Evolutionary conservation across 371 early-diverging fungal genomes (phyloP).

Genomic region (Mycotypha africana): DNA sequence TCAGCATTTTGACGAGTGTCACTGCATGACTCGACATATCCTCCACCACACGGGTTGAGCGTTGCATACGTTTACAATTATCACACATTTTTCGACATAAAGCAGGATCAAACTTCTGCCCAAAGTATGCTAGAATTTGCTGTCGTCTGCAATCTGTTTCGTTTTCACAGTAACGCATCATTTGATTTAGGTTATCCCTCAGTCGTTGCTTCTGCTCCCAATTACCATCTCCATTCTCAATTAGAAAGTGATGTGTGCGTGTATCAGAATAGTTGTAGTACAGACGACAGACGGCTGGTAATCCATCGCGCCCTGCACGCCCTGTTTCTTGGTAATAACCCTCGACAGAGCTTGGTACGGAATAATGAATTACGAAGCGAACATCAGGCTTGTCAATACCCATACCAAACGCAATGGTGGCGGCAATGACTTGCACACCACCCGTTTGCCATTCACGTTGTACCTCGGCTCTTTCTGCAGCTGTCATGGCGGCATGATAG

Average conservation of each 20-base stretch:
- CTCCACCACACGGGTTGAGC: constrained; percentile 9
- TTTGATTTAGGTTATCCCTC: constrained; percentile 80
- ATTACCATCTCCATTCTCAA: constrained; percentile 84
- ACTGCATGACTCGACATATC: constrained; percentile 61
- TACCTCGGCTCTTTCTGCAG: constrained; percentile 73
- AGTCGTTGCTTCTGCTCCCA: constrained; percentile 82
- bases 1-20: constrained; percentile 26
- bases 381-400: constrained; percentile 99
- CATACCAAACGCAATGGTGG: constrained; percentile 99
- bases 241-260: constrained; percentile 64
- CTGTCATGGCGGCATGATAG: constrained; percentile 94
- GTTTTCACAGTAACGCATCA: constrained; percentile 96
- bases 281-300: constrained; percentile 80
- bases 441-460: constrained; percentile 90
- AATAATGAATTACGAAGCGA: constrained; percentile 97
- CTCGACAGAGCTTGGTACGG: constrained; percentile 94
- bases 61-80: constrained; percentile 67
- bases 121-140: constrained; percentile 94
- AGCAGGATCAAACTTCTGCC: constrained; percentile 73
- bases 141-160: constrained; percentile 89
- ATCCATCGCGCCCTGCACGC: constrained; percentile 98
- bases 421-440: constrained; percentile 87
- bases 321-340: constrained; percentile 99
- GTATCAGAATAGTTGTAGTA: constrained; percentile 89
- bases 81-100: constrained; percentile 90